A percentile compares a stretch with the other conserved stretches of the same genome.
phyloP scores from a whole-genome alignment of 805 yeast genomes.

The Myxozyma melibiosi region DNA sequence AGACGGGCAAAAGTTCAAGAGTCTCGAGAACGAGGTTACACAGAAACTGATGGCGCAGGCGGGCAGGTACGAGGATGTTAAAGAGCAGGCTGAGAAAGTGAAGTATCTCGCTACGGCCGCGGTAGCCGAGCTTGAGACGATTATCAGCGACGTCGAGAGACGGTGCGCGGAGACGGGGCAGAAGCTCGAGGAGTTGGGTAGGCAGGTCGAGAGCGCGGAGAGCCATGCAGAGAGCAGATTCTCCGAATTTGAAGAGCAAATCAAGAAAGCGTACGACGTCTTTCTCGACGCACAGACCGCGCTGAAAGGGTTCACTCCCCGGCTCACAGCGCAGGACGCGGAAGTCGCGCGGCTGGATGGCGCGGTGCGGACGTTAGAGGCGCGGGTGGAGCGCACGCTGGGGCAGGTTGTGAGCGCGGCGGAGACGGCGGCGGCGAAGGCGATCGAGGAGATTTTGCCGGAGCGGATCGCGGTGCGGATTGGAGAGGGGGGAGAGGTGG shows the following conservation, averaged over 20 bases:
- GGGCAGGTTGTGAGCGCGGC: constrained; percentile 2
- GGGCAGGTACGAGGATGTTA: too few relatives aligned
- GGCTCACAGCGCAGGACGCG: not conserved
- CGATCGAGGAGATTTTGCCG: constrained; percentile 16
- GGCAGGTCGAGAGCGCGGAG: not conserved
- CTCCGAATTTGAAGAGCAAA: not conserved
- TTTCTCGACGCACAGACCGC: not conserved
- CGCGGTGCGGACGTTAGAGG: not conserved
- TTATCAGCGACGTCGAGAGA: too few relatives aligned
- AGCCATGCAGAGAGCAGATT: not conserved
- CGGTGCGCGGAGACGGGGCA: not conserved
- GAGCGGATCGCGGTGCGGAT: constrained; percentile 16
- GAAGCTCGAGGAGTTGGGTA: not conserved
- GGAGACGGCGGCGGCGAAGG: constrained; percentile 12
- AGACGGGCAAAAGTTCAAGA: not conserved
- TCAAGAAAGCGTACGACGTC: not conserved
- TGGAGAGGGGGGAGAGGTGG: constrained; percentile 14
- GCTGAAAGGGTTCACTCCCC: not conserved
- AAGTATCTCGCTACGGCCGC: too few relatives aligned
- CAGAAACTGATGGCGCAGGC: too few relatives aligned
- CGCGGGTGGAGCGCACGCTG: not conserved
- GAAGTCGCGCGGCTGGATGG: not conserved
- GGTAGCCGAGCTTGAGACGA: too few relatives aligned
- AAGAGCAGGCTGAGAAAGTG: too few relatives aligned
- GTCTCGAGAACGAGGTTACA: not conserved